Conservation (phyloP, 2,329 filamentous ascomycete species). For the Leptographium radiaticola region DNA sequence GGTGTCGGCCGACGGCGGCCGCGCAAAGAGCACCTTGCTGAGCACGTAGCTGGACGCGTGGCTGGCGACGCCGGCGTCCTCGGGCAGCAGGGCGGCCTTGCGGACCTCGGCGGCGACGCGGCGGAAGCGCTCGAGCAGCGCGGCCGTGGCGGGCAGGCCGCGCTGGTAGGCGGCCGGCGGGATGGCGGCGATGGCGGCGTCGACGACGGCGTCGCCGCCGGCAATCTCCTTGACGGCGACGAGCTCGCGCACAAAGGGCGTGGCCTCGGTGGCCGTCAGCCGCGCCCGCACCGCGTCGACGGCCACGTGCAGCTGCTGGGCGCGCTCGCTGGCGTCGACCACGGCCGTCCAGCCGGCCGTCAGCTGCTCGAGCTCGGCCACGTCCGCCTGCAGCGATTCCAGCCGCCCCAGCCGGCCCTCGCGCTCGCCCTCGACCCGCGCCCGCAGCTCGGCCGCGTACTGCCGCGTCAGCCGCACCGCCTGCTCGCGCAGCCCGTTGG, state of each 20-base stretch:
- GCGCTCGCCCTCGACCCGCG: slow-evolving; percentile 79
- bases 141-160: slow-evolving; percentile 69
- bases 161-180: slow-evolving; percentile 89
- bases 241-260: slow-evolving; percentile 83
- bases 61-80: slow-evolving; percentile 86
- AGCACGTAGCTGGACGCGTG: slow-evolving; percentile 83
- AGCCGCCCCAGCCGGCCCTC: slow-evolving; percentile 77
- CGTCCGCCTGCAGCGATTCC: slow-evolving; percentile 61
- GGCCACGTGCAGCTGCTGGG: slow-evolving; percentile 91
- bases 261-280: slow-evolving; percentile 50
- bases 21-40: slow-evolving; percentile 93
- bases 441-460: slow-evolving; percentile 65
- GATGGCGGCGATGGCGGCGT: slow-evolving; percentile 91
- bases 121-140: slow-evolving; percentile 91
- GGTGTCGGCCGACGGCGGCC: slow-evolving; percentile 68
- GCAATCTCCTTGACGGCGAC: slow-evolving; percentile 91
- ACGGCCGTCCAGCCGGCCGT: slow-evolving; percentile 84
- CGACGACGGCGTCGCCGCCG: slow-evolving; percentile 69
- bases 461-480: slow-evolving; percentile 77
- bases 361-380: slow-evolving; percentile 75
- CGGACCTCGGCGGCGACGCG: slow-evolving; percentile 84
- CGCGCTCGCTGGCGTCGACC: slow-evolving; percentile 79
- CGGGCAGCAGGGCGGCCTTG: slow-evolving; percentile 84
- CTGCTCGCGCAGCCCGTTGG: slow-evolving; percentile 82
- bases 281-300: slow-evolving; percentile 84